A percentile compares a stretch with the other conserved stretches of the same genome.
These are phyloP conservation scores for Fomitopsis pulvina DNA, from an alignment of 768 basidiomycete species.

Conservation along the genomic window DNA sequence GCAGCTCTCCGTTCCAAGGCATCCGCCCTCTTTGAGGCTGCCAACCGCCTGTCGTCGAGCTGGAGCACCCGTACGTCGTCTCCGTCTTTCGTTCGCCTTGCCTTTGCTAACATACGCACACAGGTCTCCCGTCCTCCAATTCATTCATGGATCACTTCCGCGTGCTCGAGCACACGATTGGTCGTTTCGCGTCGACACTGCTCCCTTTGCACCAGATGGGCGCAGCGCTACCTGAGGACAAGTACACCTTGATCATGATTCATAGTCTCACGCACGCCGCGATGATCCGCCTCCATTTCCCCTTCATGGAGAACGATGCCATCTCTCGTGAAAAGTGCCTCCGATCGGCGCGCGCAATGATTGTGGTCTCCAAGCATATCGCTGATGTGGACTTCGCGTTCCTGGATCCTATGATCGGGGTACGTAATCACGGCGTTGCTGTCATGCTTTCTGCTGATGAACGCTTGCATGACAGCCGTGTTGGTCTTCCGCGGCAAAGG, in stretches of 20 bases:
- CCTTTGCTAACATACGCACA: neutral
- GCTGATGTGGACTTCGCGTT: constrained; percentile 59
- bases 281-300: constrained; percentile 57
- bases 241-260: constrained; percentile 48
- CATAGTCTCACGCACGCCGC: constrained; percentile 66
- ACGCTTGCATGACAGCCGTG: constrained; percentile 41
- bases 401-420: constrained; percentile 75
- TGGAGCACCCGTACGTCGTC: constrained; percentile 52
- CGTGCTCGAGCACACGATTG: constrained; percentile 55
- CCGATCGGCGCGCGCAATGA: constrained; percentile 53
- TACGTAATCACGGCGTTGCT: constrained; percentile 29
- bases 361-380: constrained; percentile 55
- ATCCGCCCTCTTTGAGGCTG: constrained; percentile 66
- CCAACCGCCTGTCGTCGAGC: constrained; percentile 49
- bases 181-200: constrained; percentile 55
- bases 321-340: constrained; percentile 62
- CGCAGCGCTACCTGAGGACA: constrained; percentile 47
- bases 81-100: constrained; percentile 1
- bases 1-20: constrained; percentile 67
- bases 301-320: constrained; percentile 53
- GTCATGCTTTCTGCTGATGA: neutral
- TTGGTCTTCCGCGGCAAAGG: constrained; percentile 66
- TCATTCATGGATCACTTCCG: constrained; percentile 53
- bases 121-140: constrained; percentile 31
- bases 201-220: constrained; percentile 62